A percentile compares a stretch with the other conserved stretches of the same genome.
These are phyloP conservation scores for Suillus sp. DNA, from an alignment of 768 basidiomycete genomes.

Conservation along the genomic window DNA sequence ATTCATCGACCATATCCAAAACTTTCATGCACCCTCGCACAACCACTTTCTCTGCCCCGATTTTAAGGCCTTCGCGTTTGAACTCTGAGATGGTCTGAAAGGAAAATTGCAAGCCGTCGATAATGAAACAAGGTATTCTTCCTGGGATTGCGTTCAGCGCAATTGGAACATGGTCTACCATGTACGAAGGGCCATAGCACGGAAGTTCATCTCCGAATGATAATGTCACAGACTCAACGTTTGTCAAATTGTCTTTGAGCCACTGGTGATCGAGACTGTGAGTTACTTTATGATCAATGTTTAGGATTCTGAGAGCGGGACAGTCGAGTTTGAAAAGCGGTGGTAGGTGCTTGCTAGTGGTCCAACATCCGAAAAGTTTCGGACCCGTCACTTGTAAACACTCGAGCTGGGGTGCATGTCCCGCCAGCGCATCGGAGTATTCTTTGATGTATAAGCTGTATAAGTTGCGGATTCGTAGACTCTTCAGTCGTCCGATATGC, in stretches of 20 bases:
- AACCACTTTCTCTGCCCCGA: neutral
- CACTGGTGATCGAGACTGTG: neutral
- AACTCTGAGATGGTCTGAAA: neutral
- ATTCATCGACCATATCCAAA: neutral
- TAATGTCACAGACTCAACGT: neutral
- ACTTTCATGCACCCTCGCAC: neutral
- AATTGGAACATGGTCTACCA: neutral
- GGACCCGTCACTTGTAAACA: neutral
- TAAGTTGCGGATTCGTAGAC: neutral
- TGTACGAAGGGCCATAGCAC: neutral
- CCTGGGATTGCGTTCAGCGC: neutral
- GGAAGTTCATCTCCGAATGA: neutral
- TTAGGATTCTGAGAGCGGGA: neutral
- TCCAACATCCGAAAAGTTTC: neutral
- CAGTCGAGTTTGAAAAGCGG: slow-evolving; percentile 1
- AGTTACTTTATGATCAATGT: neutral
- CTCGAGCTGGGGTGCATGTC: neutral
- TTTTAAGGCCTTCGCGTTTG: neutral
- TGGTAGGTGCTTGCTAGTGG: neutral
- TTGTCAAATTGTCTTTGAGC: neutral
- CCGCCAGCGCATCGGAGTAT: neutral
- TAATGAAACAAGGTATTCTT: neutral
- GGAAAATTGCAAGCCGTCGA: neutral
- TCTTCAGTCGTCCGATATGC: neutral
- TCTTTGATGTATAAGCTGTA: neutral